Conservation (phyloP, 192 early-diverging fungal species). For the Spinellus fusiger region DNA sequence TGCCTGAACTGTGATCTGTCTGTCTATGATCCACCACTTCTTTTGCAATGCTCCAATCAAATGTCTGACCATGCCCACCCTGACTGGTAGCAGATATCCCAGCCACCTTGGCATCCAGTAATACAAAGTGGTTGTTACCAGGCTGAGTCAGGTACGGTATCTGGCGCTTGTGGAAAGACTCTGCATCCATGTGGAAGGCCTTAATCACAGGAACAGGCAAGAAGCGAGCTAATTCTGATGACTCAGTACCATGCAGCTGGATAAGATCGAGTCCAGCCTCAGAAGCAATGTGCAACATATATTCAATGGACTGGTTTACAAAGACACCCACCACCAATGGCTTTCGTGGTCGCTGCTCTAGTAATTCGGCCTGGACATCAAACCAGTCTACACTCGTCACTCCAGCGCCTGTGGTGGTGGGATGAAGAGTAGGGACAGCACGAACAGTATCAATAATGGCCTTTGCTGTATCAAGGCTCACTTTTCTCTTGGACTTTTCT, state of each 20-base stretch:
- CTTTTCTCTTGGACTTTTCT: conserved; percentile 66
- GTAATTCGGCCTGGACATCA: conserved; percentile 34
- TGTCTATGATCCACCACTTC: conserved; percentile 29
- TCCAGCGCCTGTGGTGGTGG: conserved; percentile 1
- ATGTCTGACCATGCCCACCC: conserved; percentile 74
- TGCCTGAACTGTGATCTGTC: neutral
- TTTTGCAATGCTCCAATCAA: conserved; percentile 83
- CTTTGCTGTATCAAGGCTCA: conserved; percentile 56
- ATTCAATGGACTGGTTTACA: conserved; percentile 70
- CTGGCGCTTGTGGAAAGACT: conserved; percentile 32
- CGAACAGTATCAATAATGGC: conserved; percentile 70
- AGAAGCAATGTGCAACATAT: conserved; percentile 62
- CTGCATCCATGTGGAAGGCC: conserved; percentile 74
- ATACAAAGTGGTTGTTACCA: conserved; percentile 45
- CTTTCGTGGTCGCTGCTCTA: conserved; percentile 39
- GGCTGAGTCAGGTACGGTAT: conserved; percentile 41
- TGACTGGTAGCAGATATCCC: conserved; percentile 41
- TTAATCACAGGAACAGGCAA: conserved; percentile 85
- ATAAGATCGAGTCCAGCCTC: conserved; percentile 79
- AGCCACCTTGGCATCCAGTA: conserved; percentile 63
- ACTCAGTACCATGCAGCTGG: conserved; percentile 89
- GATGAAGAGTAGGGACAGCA: conserved; percentile 14
- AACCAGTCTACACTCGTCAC: conserved; percentile 38
- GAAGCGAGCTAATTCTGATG: conserved; percentile 53
- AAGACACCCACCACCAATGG: conserved; percentile 95